Conservation (phyloP, 169 alveolate genomes). For the Plasmodium vivax region DNA sequence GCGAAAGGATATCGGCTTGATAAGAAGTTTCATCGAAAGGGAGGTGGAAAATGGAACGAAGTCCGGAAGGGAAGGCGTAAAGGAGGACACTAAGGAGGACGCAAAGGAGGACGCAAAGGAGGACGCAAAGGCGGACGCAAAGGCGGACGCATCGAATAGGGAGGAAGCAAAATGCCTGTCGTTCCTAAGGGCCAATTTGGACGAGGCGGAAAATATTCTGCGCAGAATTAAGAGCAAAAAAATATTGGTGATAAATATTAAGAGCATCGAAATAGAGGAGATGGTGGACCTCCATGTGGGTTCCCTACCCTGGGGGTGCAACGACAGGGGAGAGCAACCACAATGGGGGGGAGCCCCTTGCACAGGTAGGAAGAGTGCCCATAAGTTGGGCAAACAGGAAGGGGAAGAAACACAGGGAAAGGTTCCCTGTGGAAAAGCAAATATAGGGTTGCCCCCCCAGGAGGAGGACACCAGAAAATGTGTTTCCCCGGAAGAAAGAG, state of each 20-base stretch:
- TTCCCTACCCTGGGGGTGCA: neutral
- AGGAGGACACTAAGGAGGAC: neutral
- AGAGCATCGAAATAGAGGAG: constrained; percentile 42
- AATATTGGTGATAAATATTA: constrained; percentile 46
- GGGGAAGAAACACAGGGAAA: neutral
- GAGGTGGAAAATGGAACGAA: neutral
- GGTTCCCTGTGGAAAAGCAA: neutral
- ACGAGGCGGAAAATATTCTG: constrained; percentile 28
- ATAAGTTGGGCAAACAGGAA: neutral
- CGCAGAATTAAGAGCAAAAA: constrained; percentile 8
- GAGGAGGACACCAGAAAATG: neutral
- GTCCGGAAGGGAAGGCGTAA: neutral
- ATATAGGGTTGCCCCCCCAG: neutral
- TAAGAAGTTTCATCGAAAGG: neutral
- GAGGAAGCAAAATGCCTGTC: constrained; percentile 1
- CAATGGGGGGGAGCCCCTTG: neutral
- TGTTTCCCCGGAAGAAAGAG: neutral
- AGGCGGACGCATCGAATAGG: neutral
- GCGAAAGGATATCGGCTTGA: neutral
- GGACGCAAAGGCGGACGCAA: too few species aligned
- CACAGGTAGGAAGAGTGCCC: neutral
- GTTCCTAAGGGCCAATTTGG: constrained; percentile 1
- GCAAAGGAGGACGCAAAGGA: neutral
- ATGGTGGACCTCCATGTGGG: constrained; percentile 21
- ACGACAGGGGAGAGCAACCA: neutral